Evolutionary conservation across 148 eudicot species (phyloP).

Genomic region (Talinum fruticosum): DNA sequence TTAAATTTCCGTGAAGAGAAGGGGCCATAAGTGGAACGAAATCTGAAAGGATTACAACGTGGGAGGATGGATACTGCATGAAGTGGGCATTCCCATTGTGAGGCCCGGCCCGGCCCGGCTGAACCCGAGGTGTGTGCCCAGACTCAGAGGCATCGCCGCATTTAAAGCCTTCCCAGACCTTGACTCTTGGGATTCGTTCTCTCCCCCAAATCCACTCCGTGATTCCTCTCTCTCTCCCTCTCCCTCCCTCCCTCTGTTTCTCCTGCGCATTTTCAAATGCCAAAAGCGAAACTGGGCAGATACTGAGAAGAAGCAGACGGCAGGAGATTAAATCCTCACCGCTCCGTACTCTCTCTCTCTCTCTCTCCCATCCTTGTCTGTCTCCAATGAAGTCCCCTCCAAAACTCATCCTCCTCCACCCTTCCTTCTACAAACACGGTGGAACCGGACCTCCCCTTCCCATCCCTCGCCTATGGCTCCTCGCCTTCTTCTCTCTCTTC

Average conservation of each 20-base stretch:
- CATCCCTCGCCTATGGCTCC: conserved; percentile 38
- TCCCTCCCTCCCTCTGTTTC: too few species aligned
- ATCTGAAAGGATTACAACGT: not conserved
- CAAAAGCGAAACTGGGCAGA: not conserved
- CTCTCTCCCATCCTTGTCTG: not conserved
- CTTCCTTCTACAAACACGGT: conserved; percentile 42
- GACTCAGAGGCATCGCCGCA: conserved; percentile 20
- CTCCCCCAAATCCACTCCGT: too few species aligned
- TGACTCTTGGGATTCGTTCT: not conserved
- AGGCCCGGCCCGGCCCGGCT: conserved; percentile 13
- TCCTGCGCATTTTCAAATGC: not conserved
- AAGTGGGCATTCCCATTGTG: too few species aligned
- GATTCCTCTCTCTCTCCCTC: not conserved
- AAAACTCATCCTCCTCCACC: conserved; percentile 63
- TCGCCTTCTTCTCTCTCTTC: conserved; percentile 39
- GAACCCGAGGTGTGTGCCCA: conserved; percentile 3
- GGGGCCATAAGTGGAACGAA: too few species aligned
- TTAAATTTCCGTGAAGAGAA: too few species aligned
- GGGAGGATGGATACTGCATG: not conserved
- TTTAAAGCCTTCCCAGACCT: not conserved
- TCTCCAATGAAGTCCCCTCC: conserved; percentile 48
- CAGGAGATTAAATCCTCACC: too few species aligned
- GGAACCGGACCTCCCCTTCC: conserved; percentile 4
- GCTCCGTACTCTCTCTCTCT: not conserved
- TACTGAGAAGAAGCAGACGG: too few species aligned